Conservation (phyloP, 1,284 basidiomycete species). For the Microbotryomycetes sp. region DNA sequence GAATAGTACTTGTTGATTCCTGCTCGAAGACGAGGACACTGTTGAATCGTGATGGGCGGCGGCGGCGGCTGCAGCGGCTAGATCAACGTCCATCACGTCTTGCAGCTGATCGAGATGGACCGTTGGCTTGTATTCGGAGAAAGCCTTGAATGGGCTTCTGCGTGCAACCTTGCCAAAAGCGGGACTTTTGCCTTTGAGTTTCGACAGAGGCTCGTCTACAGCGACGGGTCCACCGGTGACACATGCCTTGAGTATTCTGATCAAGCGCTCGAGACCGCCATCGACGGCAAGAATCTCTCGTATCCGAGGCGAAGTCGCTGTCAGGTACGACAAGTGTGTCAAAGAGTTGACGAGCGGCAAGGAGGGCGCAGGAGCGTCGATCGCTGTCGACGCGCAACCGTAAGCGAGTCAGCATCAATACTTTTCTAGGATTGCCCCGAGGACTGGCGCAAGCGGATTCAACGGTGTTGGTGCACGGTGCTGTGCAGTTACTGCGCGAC, state of each 20-base stretch:
- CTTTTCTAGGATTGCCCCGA: too few species aligned
- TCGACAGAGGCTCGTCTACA: conserved; percentile 2
- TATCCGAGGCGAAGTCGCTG: conserved; percentile 93
- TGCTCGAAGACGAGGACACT: conserved; percentile 52
- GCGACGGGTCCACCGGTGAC: conserved; percentile 13
- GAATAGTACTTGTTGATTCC: conserved; percentile 48
- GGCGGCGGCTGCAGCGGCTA: neutral
- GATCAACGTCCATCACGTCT: conserved; percentile 2
- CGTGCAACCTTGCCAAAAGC: neutral
- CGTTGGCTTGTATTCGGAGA: conserved; percentile 26
- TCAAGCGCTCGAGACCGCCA: conserved; percentile 90
- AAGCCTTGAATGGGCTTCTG: conserved; percentile 33
- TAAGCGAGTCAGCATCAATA: neutral
- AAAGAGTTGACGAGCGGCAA: conserved; percentile 94
- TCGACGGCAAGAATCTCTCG: conserved; percentile 97
- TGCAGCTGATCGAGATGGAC: neutral
- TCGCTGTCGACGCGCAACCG: conserved; percentile 51
- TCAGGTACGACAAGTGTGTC: conserved; percentile 92
- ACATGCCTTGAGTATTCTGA: conserved; percentile 56
- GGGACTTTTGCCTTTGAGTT: conserved; percentile 22
- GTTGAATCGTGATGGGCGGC: conserved; percentile 1
- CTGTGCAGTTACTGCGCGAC: too few species aligned
- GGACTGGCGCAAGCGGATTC: too few species aligned
- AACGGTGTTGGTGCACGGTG: too few species aligned
- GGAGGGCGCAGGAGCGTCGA: conserved; percentile 76